phyloP scores from a whole-genome alignment of 2,329 filamentous ascomycete species.

The Fusarium dlaminii region DNA sequence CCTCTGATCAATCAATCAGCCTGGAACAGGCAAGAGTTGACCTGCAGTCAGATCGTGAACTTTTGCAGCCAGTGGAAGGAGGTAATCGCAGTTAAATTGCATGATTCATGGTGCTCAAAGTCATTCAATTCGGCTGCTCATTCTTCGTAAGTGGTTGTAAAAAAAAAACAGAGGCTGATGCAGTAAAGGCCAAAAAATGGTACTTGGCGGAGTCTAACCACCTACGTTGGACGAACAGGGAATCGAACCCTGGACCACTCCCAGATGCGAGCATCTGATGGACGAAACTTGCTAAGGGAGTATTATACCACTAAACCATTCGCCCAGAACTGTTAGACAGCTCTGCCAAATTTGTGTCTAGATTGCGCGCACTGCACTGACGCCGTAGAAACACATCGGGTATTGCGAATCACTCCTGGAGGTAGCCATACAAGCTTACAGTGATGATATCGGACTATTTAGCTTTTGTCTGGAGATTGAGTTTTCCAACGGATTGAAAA shows the following conservation, averaged over 20 bases:
- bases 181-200: neutral
- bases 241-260: conserved; percentile 18
- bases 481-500: fast-evolving
- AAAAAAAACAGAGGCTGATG: neutral
- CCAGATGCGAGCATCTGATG: neutral
- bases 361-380: fast-evolving
- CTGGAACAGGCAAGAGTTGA: neutral
- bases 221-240: conserved; percentile 5
- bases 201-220: neutral
- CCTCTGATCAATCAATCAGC: neutral
- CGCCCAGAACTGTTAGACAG: neutral
- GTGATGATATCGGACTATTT: neutral
- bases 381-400: fast-evolving
- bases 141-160: fast-evolving
- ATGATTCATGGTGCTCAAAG: neutral
- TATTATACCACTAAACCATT: conserved; percentile 20
- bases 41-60: fast-evolving
- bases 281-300: conserved; percentile 12
- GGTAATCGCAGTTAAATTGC: fast-evolving
- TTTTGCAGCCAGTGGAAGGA: neutral
- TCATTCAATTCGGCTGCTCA: fast-evolving
- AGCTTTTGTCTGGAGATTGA: fast-evolving
- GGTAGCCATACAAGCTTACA: neutral
- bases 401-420: fast-evolving
- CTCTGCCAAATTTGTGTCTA: fast-evolving